Evolutionary conservation across 768 basidiomycete species (phyloP).

Genomic region (Auriculariales sp.): DNA sequence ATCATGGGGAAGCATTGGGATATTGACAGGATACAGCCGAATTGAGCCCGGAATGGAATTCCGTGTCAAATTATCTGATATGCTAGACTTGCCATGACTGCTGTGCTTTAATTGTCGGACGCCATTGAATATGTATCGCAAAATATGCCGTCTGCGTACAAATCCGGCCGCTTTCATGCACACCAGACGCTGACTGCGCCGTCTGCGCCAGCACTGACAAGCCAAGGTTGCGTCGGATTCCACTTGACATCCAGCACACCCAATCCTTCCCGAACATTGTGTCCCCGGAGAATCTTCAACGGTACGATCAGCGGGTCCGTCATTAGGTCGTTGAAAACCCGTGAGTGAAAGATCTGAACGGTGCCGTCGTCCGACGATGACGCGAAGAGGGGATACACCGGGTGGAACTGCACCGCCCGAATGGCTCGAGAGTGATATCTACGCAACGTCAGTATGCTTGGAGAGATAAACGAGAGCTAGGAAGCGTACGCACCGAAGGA

Average conservation of each 20-base stretch:
- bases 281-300: slow-evolving; percentile 90
- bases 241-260: slow-evolving; percentile 87
- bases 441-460: slow-evolving; percentile 5
- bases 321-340: slow-evolving; percentile 90
- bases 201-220: slow-evolving; percentile 85
- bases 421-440: slow-evolving; percentile 93
- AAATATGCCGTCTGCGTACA: too few species aligned
- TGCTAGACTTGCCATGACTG: too few species aligned
- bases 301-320: slow-evolving; percentile 97
- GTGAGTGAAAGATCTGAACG: slow-evolving; percentile 91
- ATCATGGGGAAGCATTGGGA: too few species aligned
- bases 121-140: too few species aligned
- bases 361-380: slow-evolving; percentile 95
- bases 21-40: too few species aligned
- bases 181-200: slow-evolving; percentile 74
- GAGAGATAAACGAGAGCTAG: background rate
- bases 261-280: slow-evolving; percentile 67
- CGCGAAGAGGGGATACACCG: slow-evolving; percentile 88
- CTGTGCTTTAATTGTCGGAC: too few species aligned
- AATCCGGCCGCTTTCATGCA: too few species aligned
- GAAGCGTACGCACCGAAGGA: slow-evolving; percentile 51
- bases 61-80: too few species aligned
- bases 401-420: slow-evolving; percentile 86
- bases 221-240: slow-evolving; percentile 84
- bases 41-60: too few species aligned